phyloP scores from a whole-genome alignment of 805 yeast genomes.

The Barnettozyma californica region DNA sequence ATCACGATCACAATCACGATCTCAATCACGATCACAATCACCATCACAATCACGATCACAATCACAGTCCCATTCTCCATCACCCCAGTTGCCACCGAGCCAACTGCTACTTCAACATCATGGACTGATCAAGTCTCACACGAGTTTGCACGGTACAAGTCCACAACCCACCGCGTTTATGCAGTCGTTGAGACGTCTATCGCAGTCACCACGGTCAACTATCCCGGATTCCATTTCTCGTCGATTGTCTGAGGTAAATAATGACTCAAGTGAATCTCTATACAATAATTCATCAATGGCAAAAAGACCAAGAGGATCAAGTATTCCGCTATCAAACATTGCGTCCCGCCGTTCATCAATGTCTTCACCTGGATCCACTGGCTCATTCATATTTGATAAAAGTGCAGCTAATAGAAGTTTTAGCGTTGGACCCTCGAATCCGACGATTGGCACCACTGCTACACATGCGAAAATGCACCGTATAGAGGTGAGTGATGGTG shows the following conservation, averaged over 20 bases:
- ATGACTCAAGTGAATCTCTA: constrained; percentile 20
- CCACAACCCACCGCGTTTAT: constrained; percentile 1
- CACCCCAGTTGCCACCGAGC: constrained; percentile 4
- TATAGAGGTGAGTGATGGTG: constrained; percentile 3
- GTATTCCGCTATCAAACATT: constrained; percentile 7
- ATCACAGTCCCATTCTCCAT: constrained; percentile 2
- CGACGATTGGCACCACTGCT: constrained; percentile 27
- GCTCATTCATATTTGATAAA: constrained; percentile 12
- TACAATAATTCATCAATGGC: constrained; percentile 2
- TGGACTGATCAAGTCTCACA: background rate
- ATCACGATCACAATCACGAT: constrained; percentile 7
- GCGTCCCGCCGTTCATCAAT: constrained; percentile 8
- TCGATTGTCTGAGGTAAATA: constrained; percentile 25
- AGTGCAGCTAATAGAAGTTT: constrained; percentile 10
- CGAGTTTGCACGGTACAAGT: background rate
- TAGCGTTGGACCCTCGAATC: constrained; percentile 27
- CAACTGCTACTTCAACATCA: background rate
- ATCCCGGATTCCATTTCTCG: constrained; percentile 27
- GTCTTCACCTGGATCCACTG: constrained; percentile 18
- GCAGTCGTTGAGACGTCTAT: constrained; percentile 15
- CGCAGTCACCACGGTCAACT: constrained; percentile 30
- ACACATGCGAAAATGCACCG: constrained; percentile 28
- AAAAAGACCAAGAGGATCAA: constrained; percentile 5
- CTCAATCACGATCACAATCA: constrained; percentile 9
- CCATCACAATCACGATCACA: constrained; percentile 8